A percentile compares a stretch with the other conserved stretches of the same genome.
Conservation (phyloP, 78 protist genomes). For the Dictyostelium citrinum region DNA sequence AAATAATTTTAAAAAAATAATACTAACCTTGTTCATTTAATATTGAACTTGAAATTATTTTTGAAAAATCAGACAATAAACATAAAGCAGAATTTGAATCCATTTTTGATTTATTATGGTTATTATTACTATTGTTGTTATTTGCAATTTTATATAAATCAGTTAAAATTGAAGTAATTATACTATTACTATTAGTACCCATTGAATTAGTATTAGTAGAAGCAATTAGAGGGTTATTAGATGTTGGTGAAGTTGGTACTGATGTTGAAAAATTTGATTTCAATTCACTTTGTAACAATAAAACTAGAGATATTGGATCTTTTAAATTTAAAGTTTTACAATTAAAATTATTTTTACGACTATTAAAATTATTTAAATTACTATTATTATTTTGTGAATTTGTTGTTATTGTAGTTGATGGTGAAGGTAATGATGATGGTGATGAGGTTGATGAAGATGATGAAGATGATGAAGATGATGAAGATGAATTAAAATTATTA, state of each 20-base stretch:
- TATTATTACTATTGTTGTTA: not conserved
- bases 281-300: not conserved
- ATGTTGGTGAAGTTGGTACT: not conserved
- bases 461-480: not conserved
- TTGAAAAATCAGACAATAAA: slow-evolving; percentile 15
- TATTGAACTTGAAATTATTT: slow-evolving; percentile 12
- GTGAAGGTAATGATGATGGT: not conserved
- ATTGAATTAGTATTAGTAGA: not conserved
- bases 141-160: not conserved
- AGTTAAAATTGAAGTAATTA: not conserved
- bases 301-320: slow-evolving; percentile 14
- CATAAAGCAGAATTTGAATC: not conserved
- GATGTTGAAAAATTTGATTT: not conserved
- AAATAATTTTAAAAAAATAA: not conserved
- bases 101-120: not conserved
- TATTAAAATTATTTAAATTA: not conserved
- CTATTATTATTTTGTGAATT: too few relatives aligned
- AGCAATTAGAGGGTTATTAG: not conserved
- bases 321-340: slow-evolving; percentile 32
- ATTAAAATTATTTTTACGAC: not conserved
- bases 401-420: too few relatives aligned
- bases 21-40: slow-evolving; percentile 1
- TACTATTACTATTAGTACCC: not conserved
- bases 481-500: not conserved
- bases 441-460: not conserved